Conservation (phyloP, 257 asterid genomes). For the Fraxinus anomala region DNA sequence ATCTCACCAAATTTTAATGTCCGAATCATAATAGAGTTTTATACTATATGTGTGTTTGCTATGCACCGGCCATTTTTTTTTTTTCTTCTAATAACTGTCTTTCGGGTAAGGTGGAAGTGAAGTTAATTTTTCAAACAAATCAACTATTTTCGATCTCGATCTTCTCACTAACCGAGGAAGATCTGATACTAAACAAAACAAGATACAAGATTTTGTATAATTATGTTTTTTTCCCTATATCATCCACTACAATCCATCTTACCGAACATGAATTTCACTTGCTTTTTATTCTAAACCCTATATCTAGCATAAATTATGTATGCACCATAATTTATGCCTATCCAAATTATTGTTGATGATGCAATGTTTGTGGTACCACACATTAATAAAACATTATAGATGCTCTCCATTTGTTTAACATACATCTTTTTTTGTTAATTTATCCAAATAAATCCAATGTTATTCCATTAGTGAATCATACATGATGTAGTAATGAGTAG, state of each 20-base stretch:
- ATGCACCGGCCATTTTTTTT: too few relatives aligned
- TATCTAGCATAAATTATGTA: conserved; percentile 1
- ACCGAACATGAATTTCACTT: background rate
- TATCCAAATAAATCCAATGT: background rate
- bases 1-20: too few relatives aligned
- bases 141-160: too few relatives aligned
- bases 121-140: too few relatives aligned
- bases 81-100: too few relatives aligned
- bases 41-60: too few relatives aligned
- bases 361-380: conserved; percentile 26
- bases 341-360: conserved; percentile 34
- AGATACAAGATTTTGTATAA: too few relatives aligned
- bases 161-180: too few relatives aligned
- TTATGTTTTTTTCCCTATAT: too few relatives aligned
- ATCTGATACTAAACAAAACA: too few relatives aligned
- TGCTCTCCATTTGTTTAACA: conserved; percentile 9
- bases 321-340: conserved; percentile 30
- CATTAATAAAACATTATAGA: conserved; percentile 15
- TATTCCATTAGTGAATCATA: conserved; percentile 5
- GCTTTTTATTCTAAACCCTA: background rate
- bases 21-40: too few relatives aligned
- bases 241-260: background rate
- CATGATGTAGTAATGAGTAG: background rate
- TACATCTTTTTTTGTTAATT: background rate
- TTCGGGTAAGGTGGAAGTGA: too few relatives aligned